Evolutionary conservation across 2,329 filamentous ascomycete genomes (phyloP), one percentile per base, ranked within the genome.

Genomic region (Pseudocercospora musae): DNA sequence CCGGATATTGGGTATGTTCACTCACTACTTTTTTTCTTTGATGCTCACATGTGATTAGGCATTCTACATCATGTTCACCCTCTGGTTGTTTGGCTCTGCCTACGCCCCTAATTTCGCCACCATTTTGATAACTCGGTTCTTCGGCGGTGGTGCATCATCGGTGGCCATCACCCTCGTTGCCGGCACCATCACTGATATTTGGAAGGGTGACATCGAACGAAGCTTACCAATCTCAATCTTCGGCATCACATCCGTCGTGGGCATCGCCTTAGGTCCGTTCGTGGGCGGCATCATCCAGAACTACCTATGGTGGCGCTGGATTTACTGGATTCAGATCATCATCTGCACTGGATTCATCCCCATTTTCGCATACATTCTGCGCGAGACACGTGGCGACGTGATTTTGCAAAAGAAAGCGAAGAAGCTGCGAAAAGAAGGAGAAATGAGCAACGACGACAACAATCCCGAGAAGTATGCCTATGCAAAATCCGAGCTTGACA

Each of bases 51-150:
- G 4, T 53, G 5, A 18, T 25, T 23, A 57, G 53, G 62, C 57
- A 13, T 65, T 66, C 23, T 75, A 75, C 54, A 59, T 68, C 21
- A 25, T 72, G 11, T 74, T 75, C 64, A 55, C 72, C 31, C 58
- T 69, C 50, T 73, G 66, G 48, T 57, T 74, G 6, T 66, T 75
- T 20, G 70, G 71, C 2, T 72, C 71, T 6, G 73, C 73, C 25
- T 71, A 74, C 55, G 81, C 85, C 1, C 87, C 89, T 70, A 85
- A 89, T 68, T 78, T 90, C 2, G 86, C 89, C 69, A 88, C 87
- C 0, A 72, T 91, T 9, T 57, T 76, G 42, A 72, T 76, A 25
- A 74, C 72, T 59, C 66, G 75, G 9, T 73, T 77, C 53, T 70
- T 77, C 37, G 70, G 68, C 60, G 74, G 72, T 29, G 73, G 73